Conservation (phyloP, 169 alveolate genomes). For the Eimeria maxima region DNA sequence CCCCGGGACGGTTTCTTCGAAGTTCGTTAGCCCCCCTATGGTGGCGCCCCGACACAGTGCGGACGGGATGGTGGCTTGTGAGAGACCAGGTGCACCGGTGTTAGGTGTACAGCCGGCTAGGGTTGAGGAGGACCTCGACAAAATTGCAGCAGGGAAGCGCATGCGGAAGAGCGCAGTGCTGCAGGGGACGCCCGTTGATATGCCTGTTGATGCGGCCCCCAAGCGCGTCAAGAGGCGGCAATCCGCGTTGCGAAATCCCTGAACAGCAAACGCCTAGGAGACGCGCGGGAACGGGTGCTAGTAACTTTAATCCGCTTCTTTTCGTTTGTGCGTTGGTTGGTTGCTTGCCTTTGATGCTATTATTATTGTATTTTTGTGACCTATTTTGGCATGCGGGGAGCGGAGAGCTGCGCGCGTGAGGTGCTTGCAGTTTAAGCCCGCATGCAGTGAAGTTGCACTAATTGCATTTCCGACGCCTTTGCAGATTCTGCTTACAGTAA, state of each 20-base stretch:
- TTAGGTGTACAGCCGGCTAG: neutral
- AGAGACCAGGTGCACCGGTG: neutral
- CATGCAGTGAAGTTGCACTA: neutral
- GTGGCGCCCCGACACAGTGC: neutral
- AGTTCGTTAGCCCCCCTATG: neutral
- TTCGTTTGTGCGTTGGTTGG: neutral
- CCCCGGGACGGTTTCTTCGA: neutral
- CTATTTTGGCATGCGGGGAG: neutral
- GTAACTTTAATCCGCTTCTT: too few species aligned
- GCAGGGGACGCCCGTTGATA: conserved; percentile 5
- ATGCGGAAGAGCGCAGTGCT: conserved; percentile 69
- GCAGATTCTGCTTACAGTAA: neutral
- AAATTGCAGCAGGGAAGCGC: conserved; percentile 46
- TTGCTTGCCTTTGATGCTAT: neutral
- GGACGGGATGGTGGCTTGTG: neutral
- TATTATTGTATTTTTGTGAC: neutral
- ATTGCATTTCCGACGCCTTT: neutral
- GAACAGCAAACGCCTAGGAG: neutral
- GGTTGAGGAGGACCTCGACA: neutral
- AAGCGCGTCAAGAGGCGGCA: conserved; percentile 67
- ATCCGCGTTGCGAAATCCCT: neutral
- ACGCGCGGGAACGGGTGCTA: neutral
- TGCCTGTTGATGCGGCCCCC: conserved; percentile 18
- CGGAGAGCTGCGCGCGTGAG: neutral
- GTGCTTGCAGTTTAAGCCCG: neutral